phyloP scores from a whole-genome alignment of 257 asterid species.

The Forsythia viridissima region DNA sequence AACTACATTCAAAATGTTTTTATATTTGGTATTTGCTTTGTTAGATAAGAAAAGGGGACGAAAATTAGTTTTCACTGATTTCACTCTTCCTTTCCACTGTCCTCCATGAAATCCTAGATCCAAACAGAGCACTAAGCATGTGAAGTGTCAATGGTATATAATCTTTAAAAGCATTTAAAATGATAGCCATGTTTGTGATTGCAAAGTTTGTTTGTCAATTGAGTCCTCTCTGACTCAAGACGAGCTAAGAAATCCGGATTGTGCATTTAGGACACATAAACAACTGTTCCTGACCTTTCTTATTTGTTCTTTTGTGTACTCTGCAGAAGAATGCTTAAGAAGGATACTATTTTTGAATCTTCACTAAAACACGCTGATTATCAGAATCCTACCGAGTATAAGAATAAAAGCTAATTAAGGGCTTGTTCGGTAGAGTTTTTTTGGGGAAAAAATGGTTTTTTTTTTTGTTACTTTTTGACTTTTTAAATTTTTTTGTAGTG shows the following conservation, averaged over 20 bases:
- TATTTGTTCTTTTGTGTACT: not conserved
- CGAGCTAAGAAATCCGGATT: not conserved
- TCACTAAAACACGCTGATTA: not conserved
- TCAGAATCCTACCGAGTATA: not conserved
- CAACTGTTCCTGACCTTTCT: not conserved
- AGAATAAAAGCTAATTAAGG: not conserved
- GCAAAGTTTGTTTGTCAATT: not conserved
- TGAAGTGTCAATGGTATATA: not conserved
- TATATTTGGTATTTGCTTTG: not conserved
- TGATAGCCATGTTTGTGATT: not conserved
- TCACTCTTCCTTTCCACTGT: not conserved
- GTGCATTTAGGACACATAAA: not conserved
- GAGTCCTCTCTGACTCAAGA: not conserved
- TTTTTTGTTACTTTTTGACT: no score
- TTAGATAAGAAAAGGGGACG: not conserved
- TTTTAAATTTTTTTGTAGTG: no score
- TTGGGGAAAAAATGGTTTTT: no score
- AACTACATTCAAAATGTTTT: not conserved
- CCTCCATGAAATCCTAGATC: not conserved
- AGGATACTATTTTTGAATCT: not conserved
- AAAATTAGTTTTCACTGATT: not conserved
- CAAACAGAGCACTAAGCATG: not conserved
- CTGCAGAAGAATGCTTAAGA: not conserved
- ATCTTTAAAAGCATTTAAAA: not conserved
- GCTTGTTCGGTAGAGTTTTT: not conserved